Evolutionary conservation across 176 grass and related monocot species (phyloP).

Genomic region (Dactylis glomerata): DNA sequence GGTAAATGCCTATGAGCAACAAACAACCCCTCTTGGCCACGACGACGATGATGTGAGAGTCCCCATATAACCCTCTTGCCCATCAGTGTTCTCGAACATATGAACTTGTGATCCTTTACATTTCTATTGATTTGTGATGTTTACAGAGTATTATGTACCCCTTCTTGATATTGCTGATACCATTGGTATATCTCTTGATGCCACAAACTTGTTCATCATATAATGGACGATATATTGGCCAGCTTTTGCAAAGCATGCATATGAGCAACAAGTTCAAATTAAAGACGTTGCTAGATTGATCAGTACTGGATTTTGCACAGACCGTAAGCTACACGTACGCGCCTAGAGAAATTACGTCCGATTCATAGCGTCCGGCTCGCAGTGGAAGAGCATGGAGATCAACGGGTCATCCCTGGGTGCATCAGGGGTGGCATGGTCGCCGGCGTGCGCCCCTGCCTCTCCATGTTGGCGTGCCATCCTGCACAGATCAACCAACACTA

Average conservation of each 20-base stretch:
- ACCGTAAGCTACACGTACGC: too few relatives aligned
- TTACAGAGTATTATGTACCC: too few relatives aligned
- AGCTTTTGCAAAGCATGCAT: neutral
- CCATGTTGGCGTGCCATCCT: conserved; percentile 59
- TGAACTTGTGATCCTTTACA: too few relatives aligned
- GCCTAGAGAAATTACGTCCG: neutral
- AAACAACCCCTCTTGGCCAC: too few relatives aligned
- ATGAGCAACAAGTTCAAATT: neutral
- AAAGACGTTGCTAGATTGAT: neutral
- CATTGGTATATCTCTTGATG: too few relatives aligned
- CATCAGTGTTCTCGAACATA: too few relatives aligned
- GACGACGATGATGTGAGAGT: too few relatives aligned
- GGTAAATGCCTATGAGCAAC: neutral
- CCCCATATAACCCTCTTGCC: too few relatives aligned
- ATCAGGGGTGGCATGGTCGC: conserved; percentile 41
- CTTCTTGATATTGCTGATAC: too few relatives aligned
- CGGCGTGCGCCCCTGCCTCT: conserved; percentile 34
- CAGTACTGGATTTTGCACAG: neutral
- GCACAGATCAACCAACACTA: neutral
- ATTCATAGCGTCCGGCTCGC: neutral
- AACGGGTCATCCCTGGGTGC: conserved; percentile 42
- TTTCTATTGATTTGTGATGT: too few relatives aligned
- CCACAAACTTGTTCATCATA: too few relatives aligned
- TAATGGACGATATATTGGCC: too few relatives aligned
- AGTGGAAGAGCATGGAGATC: neutral